Percentiles rank a stretch among this genome's conserved stretches.
Evolutionary conservation across 1,284 basidiomycete genomes (phyloP).

Genomic region (Boletus smithii): DNA sequence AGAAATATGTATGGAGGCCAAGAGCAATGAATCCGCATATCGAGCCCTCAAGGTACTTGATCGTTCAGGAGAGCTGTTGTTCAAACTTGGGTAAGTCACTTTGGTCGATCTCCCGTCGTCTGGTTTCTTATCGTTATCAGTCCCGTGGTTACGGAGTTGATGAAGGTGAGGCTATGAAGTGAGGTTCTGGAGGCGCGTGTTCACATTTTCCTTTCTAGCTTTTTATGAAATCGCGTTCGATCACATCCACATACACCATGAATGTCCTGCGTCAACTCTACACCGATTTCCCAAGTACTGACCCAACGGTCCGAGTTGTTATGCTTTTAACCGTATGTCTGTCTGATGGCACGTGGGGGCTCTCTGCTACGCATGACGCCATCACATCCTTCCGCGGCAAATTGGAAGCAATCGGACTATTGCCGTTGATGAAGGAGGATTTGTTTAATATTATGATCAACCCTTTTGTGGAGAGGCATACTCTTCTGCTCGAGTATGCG

Average conservation of each 20-base stretch:
- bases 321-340: constrained; percentile 64
- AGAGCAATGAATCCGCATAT: constrained; percentile 64
- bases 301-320: constrained; percentile 60
- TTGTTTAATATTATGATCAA: constrained; percentile 59
- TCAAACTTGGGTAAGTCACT: constrained; percentile 51
- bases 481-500: constrained; percentile 53
- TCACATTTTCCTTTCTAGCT: constrained; percentile 42
- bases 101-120: constrained; percentile 15
- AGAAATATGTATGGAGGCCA: constrained; percentile 75
- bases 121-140: constrained; percentile 34
- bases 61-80: constrained; percentile 56
- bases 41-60: constrained; percentile 61
- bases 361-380: constrained; percentile 31
- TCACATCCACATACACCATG: constrained; percentile 47
- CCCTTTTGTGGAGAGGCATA: constrained; percentile 62
- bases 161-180: constrained; percentile 45
- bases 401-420: constrained; percentile 50
- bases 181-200: not conserved
- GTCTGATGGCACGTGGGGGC: constrained; percentile 39
- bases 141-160: constrained; percentile 53
- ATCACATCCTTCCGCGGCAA: constrained; percentile 35
- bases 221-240: constrained; percentile 64
- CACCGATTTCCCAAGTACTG: constrained; percentile 57
- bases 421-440: constrained; percentile 56
- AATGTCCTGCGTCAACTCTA: constrained; percentile 57